Evolutionary conservation across 2,329 filamentous ascomycete genomes (phyloP), one percentile per base, ranked within the genome.

Genomic region (Apiospora pterosperma): DNA sequence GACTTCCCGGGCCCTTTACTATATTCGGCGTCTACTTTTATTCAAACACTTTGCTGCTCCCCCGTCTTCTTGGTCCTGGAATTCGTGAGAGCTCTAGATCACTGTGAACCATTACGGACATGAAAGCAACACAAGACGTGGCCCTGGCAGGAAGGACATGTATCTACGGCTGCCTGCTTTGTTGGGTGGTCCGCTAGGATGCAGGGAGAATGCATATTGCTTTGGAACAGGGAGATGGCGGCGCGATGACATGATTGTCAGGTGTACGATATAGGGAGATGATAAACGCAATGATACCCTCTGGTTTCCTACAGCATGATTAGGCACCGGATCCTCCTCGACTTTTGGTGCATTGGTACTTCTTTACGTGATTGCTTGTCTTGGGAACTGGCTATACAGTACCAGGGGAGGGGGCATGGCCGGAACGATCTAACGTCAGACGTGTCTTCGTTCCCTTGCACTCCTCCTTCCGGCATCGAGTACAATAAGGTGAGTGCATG

Each of bases 211-310:
- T 55, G 48, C 48, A 55, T n/a, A 21, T 34, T 55, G 48, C 28
- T 55, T 55, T 55, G 48, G 28, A 12, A 34, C 19, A 34, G 25
- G 48, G 48, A 55, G 48, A 34, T 55, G 48, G 48, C 48, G 28
- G 48, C 28, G 48, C 19, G 48, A 55, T 34, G 28, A 55, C 48
- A 55, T 34, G 48, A 55, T 55, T 55, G 48, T 55, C 48, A 55
- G 36, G 19, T 62, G 61, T 62, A 62, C 61, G 41, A 62, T 68
- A 67, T 66, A 31, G 44, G 44, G 39, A 65, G 62, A 63, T 23
- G 64, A 70, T 67, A 68, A 64, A 70, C 59, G 66, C 69, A 69
- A 71, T 69, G 70, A 71, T 71, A 72, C 70, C 70, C 70, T 71
- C 67, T 69, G 67, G 64, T 70, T 41, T 62, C 48, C 48, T 55